These are phyloP conservation scores for Nemania sp. DNA, from an alignment of 2,329 filamentous ascomycete genomes.

Conservation along the genomic window DNA sequence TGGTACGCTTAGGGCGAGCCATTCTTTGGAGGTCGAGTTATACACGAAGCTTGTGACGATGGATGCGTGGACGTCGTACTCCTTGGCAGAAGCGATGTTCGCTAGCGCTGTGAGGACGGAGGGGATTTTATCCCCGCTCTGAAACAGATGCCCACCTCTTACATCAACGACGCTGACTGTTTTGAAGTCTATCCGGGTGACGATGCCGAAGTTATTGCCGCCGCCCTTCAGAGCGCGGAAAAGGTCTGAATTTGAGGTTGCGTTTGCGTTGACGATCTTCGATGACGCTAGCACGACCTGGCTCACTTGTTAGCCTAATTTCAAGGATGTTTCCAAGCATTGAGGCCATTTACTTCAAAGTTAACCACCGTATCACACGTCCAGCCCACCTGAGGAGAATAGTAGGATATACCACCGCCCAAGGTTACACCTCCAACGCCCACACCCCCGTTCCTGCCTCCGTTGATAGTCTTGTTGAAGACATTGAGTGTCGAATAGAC, in stretches of 20 bases:
- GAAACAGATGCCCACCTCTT: slow-evolving; percentile 19
- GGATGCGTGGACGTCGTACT: slow-evolving; percentile 22
- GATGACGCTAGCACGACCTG: slow-evolving; percentile 15
- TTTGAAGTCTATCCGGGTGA: slow-evolving; percentile 12
- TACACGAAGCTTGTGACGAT: slow-evolving; percentile 17
- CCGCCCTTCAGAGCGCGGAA: slow-evolving; percentile 7
- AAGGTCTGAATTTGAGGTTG: slow-evolving; percentile 1
- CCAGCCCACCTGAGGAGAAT: slow-evolving; percentile 17
- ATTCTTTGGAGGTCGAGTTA: slow-evolving; percentile 12
- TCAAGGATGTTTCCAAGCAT: neutral
- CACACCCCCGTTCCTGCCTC: slow-evolving; percentile 12
- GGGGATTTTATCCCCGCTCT: slow-evolving; percentile 12
- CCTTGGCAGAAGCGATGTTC: slow-evolving; percentile 17
- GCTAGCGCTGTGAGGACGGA: slow-evolving; percentile 17
- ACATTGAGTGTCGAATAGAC: slow-evolving; percentile 16
- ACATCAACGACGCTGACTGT: slow-evolving; percentile 8
- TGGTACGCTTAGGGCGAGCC: slow-evolving; percentile 16
- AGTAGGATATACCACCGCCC: slow-evolving; percentile 18
- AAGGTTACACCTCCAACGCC: slow-evolving; percentile 19
- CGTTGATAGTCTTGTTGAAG: slow-evolving; percentile 14
- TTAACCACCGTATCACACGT: slow-evolving; percentile 26
- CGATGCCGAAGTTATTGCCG: slow-evolving; percentile 6
- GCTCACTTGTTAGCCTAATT: neutral
- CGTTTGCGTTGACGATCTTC: slow-evolving; percentile 19
- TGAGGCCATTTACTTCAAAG: slow-evolving; percentile 1